Evolutionary conservation across 164 flowering plant species (phyloP).

Genomic region (Kalanchoe fedtschenkoi): DNA sequence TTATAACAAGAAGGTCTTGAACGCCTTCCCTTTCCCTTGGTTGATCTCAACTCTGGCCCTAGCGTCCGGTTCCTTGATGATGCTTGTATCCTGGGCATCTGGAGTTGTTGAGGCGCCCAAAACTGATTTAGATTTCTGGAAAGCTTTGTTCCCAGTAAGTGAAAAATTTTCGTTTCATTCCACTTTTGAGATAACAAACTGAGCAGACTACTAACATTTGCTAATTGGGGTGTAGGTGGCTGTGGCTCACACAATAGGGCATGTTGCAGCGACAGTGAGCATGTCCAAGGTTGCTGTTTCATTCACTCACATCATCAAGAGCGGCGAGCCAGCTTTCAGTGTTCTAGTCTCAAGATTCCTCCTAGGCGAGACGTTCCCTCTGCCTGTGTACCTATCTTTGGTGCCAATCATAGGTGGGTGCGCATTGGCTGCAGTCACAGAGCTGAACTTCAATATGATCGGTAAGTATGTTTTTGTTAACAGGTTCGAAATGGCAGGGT

Average conservation of each 20-base stretch:
- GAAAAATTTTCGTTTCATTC: neutral
- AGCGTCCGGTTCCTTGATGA: constrained; percentile 20
- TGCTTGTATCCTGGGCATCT: constrained; percentile 23
- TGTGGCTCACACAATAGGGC: constrained; percentile 31
- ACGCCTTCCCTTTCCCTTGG: constrained; percentile 25
- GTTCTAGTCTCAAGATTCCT: constrained; percentile 28
- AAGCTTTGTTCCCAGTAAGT: constrained; percentile 20
- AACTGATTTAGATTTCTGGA: constrained; percentile 21
- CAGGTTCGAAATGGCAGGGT: too few relatives aligned
- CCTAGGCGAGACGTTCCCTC: constrained; percentile 24
- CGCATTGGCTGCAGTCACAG: constrained; percentile 27
- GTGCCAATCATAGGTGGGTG: constrained; percentile 30
- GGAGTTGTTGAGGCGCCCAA: constrained; percentile 18
- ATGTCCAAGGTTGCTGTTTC: constrained; percentile 37
- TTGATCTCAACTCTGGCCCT: constrained; percentile 20
- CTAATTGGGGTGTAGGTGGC: constrained; percentile 21
- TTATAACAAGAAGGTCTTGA: constrained; percentile 23
- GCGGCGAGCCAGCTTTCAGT: constrained; percentile 32
- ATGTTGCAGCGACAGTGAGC: constrained; percentile 35
- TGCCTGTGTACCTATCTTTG: constrained; percentile 22
- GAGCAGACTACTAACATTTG: neutral
- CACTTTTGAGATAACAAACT: neutral
- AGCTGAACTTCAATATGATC: constrained; percentile 26
- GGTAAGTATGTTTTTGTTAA: too few relatives aligned
- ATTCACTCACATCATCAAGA: constrained; percentile 30